phyloP scores from a whole-genome alignment of 352 stramenopile species.

The Phytopythium delawarense region DNA sequence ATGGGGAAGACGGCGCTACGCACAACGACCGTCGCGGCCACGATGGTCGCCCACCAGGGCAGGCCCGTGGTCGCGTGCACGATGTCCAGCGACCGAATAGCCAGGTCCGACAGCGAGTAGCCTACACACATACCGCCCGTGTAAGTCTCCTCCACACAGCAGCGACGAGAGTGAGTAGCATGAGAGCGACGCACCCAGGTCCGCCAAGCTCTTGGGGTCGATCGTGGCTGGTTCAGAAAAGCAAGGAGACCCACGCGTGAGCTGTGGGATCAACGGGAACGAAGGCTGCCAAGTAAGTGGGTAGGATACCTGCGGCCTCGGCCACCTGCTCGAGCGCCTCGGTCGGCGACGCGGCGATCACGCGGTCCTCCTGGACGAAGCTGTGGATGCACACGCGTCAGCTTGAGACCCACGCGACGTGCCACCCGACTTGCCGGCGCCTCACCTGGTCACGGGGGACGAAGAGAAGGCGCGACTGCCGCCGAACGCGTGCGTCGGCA shows the following conservation, averaged over 20 bases:
- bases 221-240: slow-evolving; percentile 24
- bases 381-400: slow-evolving; percentile 9
- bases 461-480: slow-evolving; percentile 59
- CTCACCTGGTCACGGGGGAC: slow-evolving; percentile 39
- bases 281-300: not conserved
- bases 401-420: not conserved
- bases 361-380: slow-evolving; percentile 39
- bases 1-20: slow-evolving; percentile 73
- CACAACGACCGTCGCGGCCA: slow-evolving; percentile 74
- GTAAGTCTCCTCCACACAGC: not conserved
- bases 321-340: slow-evolving; percentile 44
- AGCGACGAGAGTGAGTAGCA: not conserved
- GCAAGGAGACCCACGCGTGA: not conserved
- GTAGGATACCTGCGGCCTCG: slow-evolving; percentile 24
- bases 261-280: not conserved
- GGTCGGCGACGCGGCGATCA: slow-evolving; percentile 33
- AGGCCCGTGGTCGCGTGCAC: slow-evolving; percentile 79
- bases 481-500: slow-evolving; percentile 37
- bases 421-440: not conserved
- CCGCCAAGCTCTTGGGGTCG: slow-evolving; percentile 48
- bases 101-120: slow-evolving; percentile 68
- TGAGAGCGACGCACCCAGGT: slow-evolving; percentile 29
- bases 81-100: slow-evolving; percentile 66
- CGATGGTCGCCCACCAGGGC: slow-evolving; percentile 86
- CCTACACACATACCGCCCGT: slow-evolving; percentile 8